phyloP scores from a whole-genome alignment of 805 yeast genomes.

The Suhomyces tanzawaensis region DNA sequence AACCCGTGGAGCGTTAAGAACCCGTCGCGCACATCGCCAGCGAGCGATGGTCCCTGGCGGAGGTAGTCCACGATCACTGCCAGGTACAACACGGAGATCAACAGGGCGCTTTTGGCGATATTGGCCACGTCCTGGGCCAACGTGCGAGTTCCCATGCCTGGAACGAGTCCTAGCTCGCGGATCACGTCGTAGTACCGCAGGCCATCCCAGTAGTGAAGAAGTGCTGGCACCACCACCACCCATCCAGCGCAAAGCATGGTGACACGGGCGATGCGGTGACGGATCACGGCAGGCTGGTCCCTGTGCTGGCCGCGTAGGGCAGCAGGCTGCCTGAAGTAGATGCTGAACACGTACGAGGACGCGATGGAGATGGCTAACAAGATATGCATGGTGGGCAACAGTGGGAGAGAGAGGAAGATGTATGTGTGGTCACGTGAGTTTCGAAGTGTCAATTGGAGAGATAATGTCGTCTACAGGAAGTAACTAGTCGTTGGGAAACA shows the following conservation, averaged over 20 bases:
- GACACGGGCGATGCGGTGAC: conserved; percentile 40
- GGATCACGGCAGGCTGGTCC: conserved; percentile 44
- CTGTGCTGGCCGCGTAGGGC: conserved; percentile 26
- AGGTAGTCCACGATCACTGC: conserved; percentile 20
- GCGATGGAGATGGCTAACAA: conserved; percentile 34
- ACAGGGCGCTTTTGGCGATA: conserved; percentile 10
- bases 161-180: conserved; percentile 32
- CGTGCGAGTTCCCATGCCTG: conserved; percentile 23
- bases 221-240: conserved; percentile 28
- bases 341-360: conserved; percentile 43
- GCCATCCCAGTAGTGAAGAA: conserved; percentile 16
- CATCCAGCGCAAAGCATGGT: conserved; percentile 28
- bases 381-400: too few relatives aligned
- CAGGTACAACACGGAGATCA: conserved; percentile 16
- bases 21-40: conserved; percentile 18
- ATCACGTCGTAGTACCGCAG: conserved; percentile 9
- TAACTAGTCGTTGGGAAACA: too few relatives aligned
- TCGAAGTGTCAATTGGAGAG: too few relatives aligned
- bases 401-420: too few relatives aligned
- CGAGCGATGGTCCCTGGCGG: conserved; percentile 1
- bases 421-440: too few relatives aligned
- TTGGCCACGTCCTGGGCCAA: conserved; percentile 12
- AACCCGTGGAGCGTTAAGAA: conserved; percentile 38
- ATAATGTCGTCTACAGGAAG: too few relatives aligned
- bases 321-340: conserved; percentile 32